Percentiles rank a stretch among this genome's conserved stretches.
These are phyloP conservation scores for Acacia melanoxylon DNA, from an alignment of 306 rosid species.

Conservation along the genomic window DNA sequence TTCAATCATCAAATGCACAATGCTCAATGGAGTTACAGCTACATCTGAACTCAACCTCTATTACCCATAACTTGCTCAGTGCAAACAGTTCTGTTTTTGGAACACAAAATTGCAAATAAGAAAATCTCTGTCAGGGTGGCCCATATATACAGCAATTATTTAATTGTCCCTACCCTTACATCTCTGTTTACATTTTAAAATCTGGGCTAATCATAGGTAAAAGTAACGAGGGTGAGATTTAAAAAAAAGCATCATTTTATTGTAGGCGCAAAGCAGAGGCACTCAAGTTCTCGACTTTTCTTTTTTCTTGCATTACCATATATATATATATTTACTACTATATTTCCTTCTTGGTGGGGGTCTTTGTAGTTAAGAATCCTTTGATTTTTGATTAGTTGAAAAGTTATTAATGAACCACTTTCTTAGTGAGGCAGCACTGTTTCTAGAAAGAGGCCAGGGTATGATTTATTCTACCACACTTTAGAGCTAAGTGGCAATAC, in stretches of 20 bases:
- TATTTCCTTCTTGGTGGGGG: background rate
- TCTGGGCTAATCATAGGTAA: background rate
- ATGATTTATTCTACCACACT: constrained; percentile 29
- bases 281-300: background rate
- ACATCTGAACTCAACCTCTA: constrained; percentile 11
- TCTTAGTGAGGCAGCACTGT: constrained; percentile 31
- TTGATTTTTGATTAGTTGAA: constrained; percentile 25
- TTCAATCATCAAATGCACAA: constrained; percentile 66
- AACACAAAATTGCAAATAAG: background rate
- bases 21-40: constrained; percentile 33
- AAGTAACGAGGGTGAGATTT: background rate
- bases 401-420: constrained; percentile 30
- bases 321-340: no score
- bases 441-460: constrained; percentile 31
- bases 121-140: constrained; percentile 30
- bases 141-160: constrained; percentile 35
- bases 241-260: background rate
- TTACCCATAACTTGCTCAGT: constrained; percentile 46
- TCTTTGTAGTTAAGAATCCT: background rate
- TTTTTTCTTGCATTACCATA: background rate
- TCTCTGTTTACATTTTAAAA: background rate
- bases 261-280: constrained; percentile 1
- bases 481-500: constrained; percentile 34
- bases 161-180: background rate
- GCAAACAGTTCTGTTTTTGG: background rate